Conservation (phyloP, 371 early-diverging fungal genomes). For the Mortierella polycephala region DNA sequence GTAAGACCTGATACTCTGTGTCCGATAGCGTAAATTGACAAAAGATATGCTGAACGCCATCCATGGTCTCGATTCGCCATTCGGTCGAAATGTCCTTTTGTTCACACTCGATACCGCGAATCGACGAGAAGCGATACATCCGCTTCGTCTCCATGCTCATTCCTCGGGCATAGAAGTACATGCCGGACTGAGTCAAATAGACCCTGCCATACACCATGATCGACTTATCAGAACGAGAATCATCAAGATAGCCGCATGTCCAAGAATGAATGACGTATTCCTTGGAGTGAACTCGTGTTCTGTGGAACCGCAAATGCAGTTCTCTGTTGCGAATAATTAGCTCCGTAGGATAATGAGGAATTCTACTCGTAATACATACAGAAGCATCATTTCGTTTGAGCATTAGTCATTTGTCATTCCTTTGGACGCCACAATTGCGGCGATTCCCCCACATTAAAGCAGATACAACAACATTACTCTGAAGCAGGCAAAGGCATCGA, state of each 20-base stretch:
- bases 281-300: constrained; percentile 48
- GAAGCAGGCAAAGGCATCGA: constrained; percentile 18
- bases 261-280: constrained; percentile 55
- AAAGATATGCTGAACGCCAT: constrained; percentile 42
- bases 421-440: too few species aligned
- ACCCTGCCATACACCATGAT: constrained; percentile 49
- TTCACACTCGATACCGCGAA: constrained; percentile 52
- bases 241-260: constrained; percentile 46
- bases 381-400: too few species aligned
- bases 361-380: constrained; percentile 6
- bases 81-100: constrained; percentile 54
- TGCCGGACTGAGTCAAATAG: constrained; percentile 49
- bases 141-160: constrained; percentile 51
- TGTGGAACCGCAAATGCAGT: constrained; percentile 44
- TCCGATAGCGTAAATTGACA: constrained; percentile 44
- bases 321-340: constrained; percentile 49
- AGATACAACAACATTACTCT: constrained; percentile 25
- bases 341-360: constrained; percentile 51
- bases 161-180: constrained; percentile 53
- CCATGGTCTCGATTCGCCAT: constrained; percentile 52
- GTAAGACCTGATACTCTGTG: constrained; percentile 49
- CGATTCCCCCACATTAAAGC: background rate
- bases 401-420: too few species aligned
- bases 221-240: constrained; percentile 33
- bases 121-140: constrained; percentile 49